These are phyloP conservation scores for Osmanthus fragrans DNA, from an alignment of 257 asterid species.

Conservation along the genomic window DNA sequence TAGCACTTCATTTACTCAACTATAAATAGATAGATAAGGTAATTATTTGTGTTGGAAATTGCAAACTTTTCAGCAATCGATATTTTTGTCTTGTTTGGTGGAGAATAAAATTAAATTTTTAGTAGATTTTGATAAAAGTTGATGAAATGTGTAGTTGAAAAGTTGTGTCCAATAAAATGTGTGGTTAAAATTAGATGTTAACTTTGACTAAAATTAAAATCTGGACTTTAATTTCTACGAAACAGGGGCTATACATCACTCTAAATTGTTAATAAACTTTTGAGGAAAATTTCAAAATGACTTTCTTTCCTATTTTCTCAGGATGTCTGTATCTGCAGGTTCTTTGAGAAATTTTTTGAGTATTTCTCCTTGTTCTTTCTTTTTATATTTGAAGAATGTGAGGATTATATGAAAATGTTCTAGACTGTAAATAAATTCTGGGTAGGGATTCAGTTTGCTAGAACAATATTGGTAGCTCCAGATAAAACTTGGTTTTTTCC, in stretches of 20 bases:
- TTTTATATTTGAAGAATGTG: background rate
- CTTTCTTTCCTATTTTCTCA: background rate
- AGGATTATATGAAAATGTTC: background rate
- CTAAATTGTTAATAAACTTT: background rate
- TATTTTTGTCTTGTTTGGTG: background rate
- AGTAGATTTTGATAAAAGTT: too few relatives aligned
- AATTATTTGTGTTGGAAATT: background rate
- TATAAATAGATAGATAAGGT: background rate
- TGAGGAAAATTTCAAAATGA: background rate
- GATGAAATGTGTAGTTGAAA: too few relatives aligned
- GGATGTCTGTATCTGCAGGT: background rate
- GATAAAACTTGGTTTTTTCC: background rate
- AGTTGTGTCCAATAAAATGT: too few relatives aligned
- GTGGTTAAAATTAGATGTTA: too few relatives aligned
- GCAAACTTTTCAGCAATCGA: background rate
- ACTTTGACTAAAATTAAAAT: too few relatives aligned
- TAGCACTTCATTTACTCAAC: background rate
- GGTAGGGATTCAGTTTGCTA: background rate
- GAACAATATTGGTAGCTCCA: background rate
- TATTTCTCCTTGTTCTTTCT: background rate
- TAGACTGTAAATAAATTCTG: background rate
- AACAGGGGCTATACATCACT: background rate
- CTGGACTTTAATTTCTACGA: too few relatives aligned
- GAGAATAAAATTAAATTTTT: too few relatives aligned
- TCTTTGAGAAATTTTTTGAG: background rate